A percentile compares a stretch with the other conserved stretches of the same genome.
Evolutionary conservation across 805 yeast genomes (phyloP).

Genomic region (Kregervanrija pseudodelftensis): DNA sequence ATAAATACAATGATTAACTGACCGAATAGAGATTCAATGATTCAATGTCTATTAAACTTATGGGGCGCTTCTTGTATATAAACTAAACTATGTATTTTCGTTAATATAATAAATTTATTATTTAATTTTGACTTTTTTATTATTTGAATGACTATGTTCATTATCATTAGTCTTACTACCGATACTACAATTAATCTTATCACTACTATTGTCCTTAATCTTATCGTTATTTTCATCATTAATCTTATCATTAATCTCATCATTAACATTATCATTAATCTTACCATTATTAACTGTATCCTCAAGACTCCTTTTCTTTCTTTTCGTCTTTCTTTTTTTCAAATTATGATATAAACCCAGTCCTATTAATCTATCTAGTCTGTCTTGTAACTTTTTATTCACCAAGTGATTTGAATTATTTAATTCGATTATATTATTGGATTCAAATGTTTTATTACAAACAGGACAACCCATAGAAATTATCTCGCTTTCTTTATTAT

Average conservation of each 20-base stretch:
- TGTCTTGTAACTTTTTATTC: slow-evolving; percentile 6
- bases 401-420: slow-evolving; percentile 4
- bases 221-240: background rate
- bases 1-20: background rate
- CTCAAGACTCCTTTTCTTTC: slow-evolving; percentile 5
- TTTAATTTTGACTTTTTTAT: background rate
- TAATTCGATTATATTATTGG: slow-evolving; percentile 28
- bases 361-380: slow-evolving; percentile 13
- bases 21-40: background rate
- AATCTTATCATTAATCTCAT: background rate
- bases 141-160: background rate
- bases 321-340: slow-evolving; percentile 19
- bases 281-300: background rate
- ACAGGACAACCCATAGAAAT: slow-evolving; percentile 30
- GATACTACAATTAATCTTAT: background rate
- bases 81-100: background rate
- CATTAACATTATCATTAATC: background rate
- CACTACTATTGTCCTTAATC: background rate
- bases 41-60: background rate
- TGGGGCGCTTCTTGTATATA: background rate
- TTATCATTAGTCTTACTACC: background rate
- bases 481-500: background rate
- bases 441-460: slow-evolving; percentile 26
- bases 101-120: background rate
- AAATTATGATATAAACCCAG: slow-evolving; percentile 32